Evolutionary conservation across 2,329 filamentous ascomycete genomes (phyloP).

Genomic region (Monosporascus sp.): DNA sequence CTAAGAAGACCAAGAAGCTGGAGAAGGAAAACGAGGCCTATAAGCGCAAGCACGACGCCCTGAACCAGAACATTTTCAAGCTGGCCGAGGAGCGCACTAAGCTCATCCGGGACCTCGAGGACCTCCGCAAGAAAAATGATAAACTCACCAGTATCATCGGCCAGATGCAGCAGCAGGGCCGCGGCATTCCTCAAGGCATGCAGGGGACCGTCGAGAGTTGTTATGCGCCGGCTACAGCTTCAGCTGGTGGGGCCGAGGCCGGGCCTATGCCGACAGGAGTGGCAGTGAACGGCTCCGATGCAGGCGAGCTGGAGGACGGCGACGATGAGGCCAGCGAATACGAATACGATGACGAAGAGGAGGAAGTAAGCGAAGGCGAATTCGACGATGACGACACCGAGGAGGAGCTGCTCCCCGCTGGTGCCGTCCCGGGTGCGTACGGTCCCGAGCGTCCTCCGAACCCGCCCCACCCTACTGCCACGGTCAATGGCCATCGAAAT

Average conservation of each 20-base stretch:
- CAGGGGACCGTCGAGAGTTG: slow-evolving; percentile 54
- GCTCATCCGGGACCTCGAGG: slow-evolving; percentile 70
- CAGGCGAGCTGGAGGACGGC: slow-evolving; percentile 57
- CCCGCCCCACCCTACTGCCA: slow-evolving; percentile 4
- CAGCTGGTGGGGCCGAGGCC: not conserved
- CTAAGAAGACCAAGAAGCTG: slow-evolving; percentile 93
- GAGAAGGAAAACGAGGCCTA: slow-evolving; percentile 94
- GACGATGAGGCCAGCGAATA: slow-evolving; percentile 57
- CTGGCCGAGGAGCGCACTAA: slow-evolving; percentile 92
- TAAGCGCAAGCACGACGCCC: slow-evolving; percentile 88
- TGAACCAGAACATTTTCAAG: slow-evolving; percentile 89
- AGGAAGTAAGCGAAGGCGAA: slow-evolving; percentile 30
- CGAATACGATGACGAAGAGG: slow-evolving; percentile 57
- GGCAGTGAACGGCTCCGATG: slow-evolving; percentile 59
- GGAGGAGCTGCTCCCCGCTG: slow-evolving; percentile 35
- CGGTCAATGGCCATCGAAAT: slow-evolving; percentile 25
- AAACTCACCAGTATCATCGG: slow-evolving; percentile 93
- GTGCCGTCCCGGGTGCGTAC: slow-evolving; percentile 17
- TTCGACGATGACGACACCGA: slow-evolving; percentile 48
- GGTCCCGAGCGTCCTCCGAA: slow-evolving; percentile 22
- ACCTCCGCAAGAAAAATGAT: slow-evolving; percentile 77
- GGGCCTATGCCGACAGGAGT: slow-evolving; percentile 27
- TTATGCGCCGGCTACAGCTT: slow-evolving; percentile 38
- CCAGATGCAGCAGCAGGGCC: slow-evolving; percentile 91
- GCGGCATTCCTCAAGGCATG: slow-evolving; percentile 65